phyloP scores from a whole-genome alignment of 73 alveolate genomes.

The Uronychia binucleata region DNA sequence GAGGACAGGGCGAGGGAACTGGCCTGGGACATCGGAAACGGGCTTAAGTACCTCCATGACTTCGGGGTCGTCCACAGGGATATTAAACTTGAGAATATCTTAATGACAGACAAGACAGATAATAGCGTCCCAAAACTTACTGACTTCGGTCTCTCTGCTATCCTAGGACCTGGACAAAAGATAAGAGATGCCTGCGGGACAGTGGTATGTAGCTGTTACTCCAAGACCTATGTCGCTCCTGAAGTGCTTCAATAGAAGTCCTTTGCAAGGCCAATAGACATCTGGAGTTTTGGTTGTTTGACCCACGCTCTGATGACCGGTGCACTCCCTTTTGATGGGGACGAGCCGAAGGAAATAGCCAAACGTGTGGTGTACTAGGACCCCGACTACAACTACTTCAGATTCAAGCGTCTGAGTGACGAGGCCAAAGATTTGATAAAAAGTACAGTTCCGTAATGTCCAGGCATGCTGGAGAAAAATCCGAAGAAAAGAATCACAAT shows the following conservation, averaged over 20 bases:
- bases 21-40: constrained; percentile 73
- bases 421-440: constrained; percentile 69
- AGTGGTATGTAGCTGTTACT: neutral
- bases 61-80: constrained; percentile 86
- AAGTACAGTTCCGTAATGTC: neutral
- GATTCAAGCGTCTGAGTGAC: constrained; percentile 68
- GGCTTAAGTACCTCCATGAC: constrained; percentile 73
- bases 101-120: constrained; percentile 33
- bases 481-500: constrained; percentile 50
- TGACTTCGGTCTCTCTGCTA: constrained; percentile 75
- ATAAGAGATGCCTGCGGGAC: constrained; percentile 77
- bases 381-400: constrained; percentile 35
- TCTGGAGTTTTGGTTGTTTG: constrained; percentile 72
- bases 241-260: constrained; percentile 61
- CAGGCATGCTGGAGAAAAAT: constrained; percentile 52
- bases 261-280: constrained; percentile 61
- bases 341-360: constrained; percentile 15
- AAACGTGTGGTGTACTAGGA: neutral
- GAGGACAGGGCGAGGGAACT: constrained; percentile 77
- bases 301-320: constrained; percentile 67
- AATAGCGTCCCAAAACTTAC: constrained; percentile 63
- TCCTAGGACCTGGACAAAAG: constrained; percentile 67
- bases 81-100: constrained; percentile 83
- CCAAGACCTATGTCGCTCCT: constrained; percentile 71
- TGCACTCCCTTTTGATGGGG: constrained; percentile 69